Evolutionary conservation across 805 yeast species (phyloP).

Genomic region (Starmerella potacharoeniae): DNA sequence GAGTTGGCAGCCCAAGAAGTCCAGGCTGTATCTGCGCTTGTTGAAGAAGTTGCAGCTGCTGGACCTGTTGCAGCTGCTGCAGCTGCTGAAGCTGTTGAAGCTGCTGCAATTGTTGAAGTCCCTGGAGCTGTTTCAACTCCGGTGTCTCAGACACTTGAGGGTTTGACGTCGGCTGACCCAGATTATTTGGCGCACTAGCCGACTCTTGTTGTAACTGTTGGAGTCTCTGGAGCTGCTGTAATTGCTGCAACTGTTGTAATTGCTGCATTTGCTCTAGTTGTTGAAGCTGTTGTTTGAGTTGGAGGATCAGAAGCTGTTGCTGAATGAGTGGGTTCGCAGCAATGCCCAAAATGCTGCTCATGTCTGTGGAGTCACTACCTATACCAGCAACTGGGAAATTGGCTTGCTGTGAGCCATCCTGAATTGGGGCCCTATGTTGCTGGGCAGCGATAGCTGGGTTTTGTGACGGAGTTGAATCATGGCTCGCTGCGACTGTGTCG

Average conservation of each 20-base stretch:
- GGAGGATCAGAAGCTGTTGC: background rate
- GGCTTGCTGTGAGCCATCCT: background rate
- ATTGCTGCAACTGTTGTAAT: background rate
- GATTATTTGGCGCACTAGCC: too few relatives aligned
- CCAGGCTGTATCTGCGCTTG: background rate
- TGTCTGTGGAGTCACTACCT: background rate
- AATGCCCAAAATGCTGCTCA: background rate
- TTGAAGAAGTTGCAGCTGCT: background rate
- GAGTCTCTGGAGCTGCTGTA: background rate
- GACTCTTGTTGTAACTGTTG: background rate
- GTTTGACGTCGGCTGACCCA: background rate
- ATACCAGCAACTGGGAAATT: background rate
- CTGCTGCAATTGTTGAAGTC: background rate
- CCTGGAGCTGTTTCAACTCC: background rate
- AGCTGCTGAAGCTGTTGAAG: background rate
- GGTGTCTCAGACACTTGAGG: background rate
- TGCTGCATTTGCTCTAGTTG: background rate
- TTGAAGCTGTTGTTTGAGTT: background rate
- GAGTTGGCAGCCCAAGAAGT: background rate
- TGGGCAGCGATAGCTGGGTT: too few relatives aligned
- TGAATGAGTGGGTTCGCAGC: background rate
- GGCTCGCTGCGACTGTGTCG: too few relatives aligned
- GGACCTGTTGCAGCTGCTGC: background rate
- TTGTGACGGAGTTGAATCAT: too few relatives aligned
- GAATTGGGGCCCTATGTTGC: background rate